Evolutionary conservation across 768 basidiomycete genomes (phyloP), one percentile per base, ranked within the genome.

Genomic region (Lyophyllum shimeji): DNA sequence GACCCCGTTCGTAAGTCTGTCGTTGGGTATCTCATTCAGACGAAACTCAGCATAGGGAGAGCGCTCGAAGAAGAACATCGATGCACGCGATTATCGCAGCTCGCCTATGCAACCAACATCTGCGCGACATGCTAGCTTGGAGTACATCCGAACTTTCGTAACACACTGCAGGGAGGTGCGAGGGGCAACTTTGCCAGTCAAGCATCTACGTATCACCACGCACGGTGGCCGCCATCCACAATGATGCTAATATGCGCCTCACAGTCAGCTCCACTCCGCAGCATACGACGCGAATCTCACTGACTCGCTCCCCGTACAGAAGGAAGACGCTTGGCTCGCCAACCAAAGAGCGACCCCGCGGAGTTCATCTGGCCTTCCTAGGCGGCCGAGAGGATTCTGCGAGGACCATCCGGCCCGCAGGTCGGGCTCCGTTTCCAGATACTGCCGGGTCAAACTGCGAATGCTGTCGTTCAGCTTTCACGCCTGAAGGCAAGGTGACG

Each of bases 351-450:
- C 50, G 0, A 83, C 84, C 0, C 89, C 87, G 0, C 87, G 75
- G 63, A 90, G 65, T 68, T 91, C 89, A 60, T 88, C 84, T 0
- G 86, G 80, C 2, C 78, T 73, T 5, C 86, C 89, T 2, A 91
- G 74, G 13, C 88, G 77, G 0, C 83, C 84, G 12, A 89, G 65
- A 0, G 89, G 87, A 60, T 89, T 90, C 66, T 74, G 69, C 6
- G 72, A 59, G 18, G 82, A 78, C 85, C 85, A 86, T 59, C 80
- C 75, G n/a, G 73, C 74, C 21, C 74, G 64, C 40, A 87, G 70
- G 17, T 77, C 73, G 0, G 86, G 85, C 50, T 86, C 71, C 9
- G 64, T 70, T 60, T 85, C 79, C 13, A 87, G 70, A 64, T 80
- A 83, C 17, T 75, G 74, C 45, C 76, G 77, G 18, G 85, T 87